These are phyloP conservation scores for Vigna angularis DNA, from an alignment of 306 rosid species.

Conservation along the genomic window DNA sequence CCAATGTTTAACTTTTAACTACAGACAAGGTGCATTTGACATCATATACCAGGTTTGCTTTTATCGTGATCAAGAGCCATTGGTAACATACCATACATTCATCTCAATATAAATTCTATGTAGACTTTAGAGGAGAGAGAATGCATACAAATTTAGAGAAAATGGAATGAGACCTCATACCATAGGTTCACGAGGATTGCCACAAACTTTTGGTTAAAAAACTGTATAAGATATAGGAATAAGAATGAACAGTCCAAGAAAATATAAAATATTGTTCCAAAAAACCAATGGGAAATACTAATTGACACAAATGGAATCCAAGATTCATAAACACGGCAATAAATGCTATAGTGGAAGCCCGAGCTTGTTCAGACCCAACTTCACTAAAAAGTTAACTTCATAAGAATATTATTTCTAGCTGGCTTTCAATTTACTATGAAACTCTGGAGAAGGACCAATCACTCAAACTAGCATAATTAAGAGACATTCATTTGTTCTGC, in stretches of 20 bases:
- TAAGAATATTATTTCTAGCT: constrained; percentile 2
- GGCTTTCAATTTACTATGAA: constrained; percentile 11
- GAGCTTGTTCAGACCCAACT: constrained; percentile 10
- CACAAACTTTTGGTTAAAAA: no score
- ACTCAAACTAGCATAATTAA: constrained; percentile 22
- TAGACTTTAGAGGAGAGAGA: no score
- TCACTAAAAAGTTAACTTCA: constrained; percentile 1
- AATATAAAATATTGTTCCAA: background rate
- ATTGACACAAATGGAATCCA: constrained; percentile 24
- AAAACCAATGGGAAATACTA: constrained; percentile 1
- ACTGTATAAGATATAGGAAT: no score
- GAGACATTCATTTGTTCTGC: constrained; percentile 9
- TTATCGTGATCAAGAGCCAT: background rate
- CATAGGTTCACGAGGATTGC: no score
- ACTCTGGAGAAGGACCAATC: constrained; percentile 3
- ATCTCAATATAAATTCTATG: constrained; percentile 6
- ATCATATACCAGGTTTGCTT: no score
- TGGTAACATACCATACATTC: background rate
- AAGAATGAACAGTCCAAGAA: no score
- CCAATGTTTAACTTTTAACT: no score
- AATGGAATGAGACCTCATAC: no score
- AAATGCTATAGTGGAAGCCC: background rate
- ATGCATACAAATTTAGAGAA: no score
- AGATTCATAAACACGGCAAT: background rate
- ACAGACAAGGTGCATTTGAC: no score